Base-by-base conservation (phyloP, 2,329 filamentous ascomycete species). In the Trichophaea hybrida region DNA sequence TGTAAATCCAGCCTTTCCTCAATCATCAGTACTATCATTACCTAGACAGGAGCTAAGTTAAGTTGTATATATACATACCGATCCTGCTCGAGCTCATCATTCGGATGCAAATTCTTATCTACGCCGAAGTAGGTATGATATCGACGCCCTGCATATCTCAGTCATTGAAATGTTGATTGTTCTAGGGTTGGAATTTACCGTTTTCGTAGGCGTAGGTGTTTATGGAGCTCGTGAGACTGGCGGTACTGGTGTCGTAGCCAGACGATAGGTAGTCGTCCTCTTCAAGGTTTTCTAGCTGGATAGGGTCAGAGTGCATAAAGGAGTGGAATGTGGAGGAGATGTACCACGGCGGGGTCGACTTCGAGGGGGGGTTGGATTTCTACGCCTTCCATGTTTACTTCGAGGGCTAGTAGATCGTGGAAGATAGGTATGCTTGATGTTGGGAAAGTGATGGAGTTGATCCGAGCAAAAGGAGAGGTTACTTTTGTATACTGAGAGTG, bases 1-100 rank as follows among this genome's bases (percentile, higher is more conserved):
- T 78, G 79, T 73, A 81, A 75, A 54, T 81, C 78, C 65, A 80
- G 75, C 40, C 78, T 72, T 64, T 81, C 78, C 24, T 3, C 1
- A 24, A 24, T 24, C 24, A 24, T 24, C 24, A 24, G 24, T 3
- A 46, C 24, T 17, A 12, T 10, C 24, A 46, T 6, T 46, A 46
- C 5, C 40, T 6, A 4, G 5, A 4, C 5, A 46, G 5, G 24
- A 12, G 5, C n/a, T 6, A 6, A 12, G 10, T n/a, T 6, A 12
- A n/a, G n/a, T n/a, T n/a, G 13, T 6, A 46, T 12, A 12, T 17
- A 10, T 46, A 24, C 40, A 46, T 12, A 46, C 40, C 40, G 40
- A 46, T 46, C 40, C 24, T 46, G 40, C 12, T 46, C 40, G 13
- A 46, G 10, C n/a, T 51, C 48, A 24, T 51, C 48, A 5, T 13